Conservation (phyloP, 2,329 filamentous ascomycete species). For the Talaromyces sp. region DNA sequence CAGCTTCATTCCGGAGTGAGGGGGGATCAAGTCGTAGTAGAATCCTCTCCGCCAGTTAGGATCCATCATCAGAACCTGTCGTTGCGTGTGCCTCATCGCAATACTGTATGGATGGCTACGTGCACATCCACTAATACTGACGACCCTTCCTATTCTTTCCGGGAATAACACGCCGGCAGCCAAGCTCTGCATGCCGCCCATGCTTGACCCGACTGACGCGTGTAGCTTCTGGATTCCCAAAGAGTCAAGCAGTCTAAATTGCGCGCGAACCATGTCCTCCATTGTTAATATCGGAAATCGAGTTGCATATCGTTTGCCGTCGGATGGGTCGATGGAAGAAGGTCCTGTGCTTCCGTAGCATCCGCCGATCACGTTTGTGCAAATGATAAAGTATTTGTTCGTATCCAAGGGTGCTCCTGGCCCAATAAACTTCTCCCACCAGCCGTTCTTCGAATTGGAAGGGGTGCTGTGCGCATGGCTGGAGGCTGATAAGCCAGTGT, state of each 20-base stretch:
- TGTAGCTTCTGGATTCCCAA: slow-evolving; percentile 74
- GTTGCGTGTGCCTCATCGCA: slow-evolving; percentile 95
- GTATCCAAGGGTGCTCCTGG: slow-evolving; percentile 81
- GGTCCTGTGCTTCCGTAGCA: slow-evolving; percentile 96
- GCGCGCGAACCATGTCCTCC: slow-evolving; percentile 95
- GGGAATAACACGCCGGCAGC: slow-evolving; percentile 81
- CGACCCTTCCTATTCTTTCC: slow-evolving; percentile 72
- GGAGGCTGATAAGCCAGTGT: slow-evolving; percentile 93
- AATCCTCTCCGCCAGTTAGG: slow-evolving; percentile 94
- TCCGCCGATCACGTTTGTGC: slow-evolving; percentile 92
- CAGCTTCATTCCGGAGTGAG: slow-evolving; percentile 95
- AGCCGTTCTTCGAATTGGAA: slow-evolving; percentile 79
- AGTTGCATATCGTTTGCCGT: slow-evolving; percentile 84
- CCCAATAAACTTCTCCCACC: slow-evolving; percentile 99
- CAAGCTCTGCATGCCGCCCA: slow-evolving; percentile 97
- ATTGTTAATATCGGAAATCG: slow-evolving; percentile 93
- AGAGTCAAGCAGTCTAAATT: slow-evolving; percentile 79
- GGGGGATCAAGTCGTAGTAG: slow-evolving; percentile 83
- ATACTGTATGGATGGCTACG: slow-evolving; percentile 96
- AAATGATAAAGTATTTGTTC: slow-evolving; percentile 85
- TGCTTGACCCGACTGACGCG: slow-evolving; percentile 90
- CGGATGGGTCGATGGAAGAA: slow-evolving; percentile 77
- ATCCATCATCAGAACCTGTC: slow-evolving; percentile 98
- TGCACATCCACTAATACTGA: slow-evolving; percentile 88
- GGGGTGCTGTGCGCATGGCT: slow-evolving; percentile 94